Conservation (phyloP, 1,284 basidiomycete species). For the Rhodotorula sp. region DNA sequence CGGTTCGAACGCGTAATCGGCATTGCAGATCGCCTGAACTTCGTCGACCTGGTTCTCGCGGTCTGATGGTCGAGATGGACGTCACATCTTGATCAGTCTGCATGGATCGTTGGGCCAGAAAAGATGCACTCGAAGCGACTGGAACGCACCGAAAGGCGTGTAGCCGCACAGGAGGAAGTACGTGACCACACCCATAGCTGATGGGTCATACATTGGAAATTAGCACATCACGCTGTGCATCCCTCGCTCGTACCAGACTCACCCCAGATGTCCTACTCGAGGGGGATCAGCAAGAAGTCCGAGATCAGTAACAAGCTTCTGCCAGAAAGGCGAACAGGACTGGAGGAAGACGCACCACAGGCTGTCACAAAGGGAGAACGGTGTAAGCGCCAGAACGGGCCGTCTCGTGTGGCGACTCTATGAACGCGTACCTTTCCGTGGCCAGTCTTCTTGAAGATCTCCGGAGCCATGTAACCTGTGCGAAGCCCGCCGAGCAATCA, state of each 20-base stretch:
- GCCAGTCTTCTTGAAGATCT: conserved; percentile 90
- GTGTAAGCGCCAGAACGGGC: not conserved
- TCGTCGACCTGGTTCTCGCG: conserved; percentile 58
- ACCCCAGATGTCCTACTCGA: conserved; percentile 49
- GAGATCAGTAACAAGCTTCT: too few species aligned
- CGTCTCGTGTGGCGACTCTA: not conserved
- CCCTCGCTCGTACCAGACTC: not conserved
- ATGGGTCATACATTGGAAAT: not conserved
- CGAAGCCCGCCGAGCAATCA: too few species aligned
- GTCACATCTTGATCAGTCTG: conserved; percentile 62
- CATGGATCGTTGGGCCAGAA: too few species aligned
- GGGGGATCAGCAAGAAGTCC: not conserved
- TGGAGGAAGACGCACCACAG: not conserved
- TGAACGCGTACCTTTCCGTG: conserved; percentile 69
- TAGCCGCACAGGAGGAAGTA: conserved; percentile 87
- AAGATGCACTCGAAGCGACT: not conserved
- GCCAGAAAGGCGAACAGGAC: not conserved
- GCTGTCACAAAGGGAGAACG: not conserved
- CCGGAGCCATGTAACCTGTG: conserved; percentile 85
- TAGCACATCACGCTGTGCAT: not conserved
- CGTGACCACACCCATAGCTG: conserved; percentile 85
- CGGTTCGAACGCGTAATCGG: conserved; percentile 89
- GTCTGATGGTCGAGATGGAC: conserved; percentile 53
- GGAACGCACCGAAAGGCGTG: conserved; percentile 49
- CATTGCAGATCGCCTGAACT: conserved; percentile 78